A percentile compares a stretch with the other conserved stretches of the same genome.
phyloP scores from a whole-genome alignment of 2,329 filamentous ascomycete species.

The Sporothrix dimorphospora region DNA sequence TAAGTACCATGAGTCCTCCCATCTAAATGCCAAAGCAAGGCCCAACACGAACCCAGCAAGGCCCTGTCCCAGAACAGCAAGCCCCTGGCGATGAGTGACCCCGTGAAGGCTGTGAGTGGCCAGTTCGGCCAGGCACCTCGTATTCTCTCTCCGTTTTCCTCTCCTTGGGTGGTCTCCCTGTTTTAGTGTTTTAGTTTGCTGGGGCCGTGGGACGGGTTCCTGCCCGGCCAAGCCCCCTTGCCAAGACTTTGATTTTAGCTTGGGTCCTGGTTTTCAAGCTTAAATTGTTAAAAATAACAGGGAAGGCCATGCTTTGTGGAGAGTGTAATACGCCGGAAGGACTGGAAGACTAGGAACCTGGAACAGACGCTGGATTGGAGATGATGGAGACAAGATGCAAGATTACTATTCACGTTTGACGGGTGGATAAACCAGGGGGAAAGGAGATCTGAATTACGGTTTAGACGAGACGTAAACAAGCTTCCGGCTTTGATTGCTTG shows the following conservation, averaged over 20 bases:
- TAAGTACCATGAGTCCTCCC: not conserved
- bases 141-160: not conserved
- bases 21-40: conserved; percentile 1
- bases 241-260: conserved; percentile 21
- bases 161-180: not conserved
- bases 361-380: not conserved
- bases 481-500: not conserved
- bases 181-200: not conserved
- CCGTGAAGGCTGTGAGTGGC: not conserved
- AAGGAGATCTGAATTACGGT: not conserved
- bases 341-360: not conserved
- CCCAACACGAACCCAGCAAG: not conserved
- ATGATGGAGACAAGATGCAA: not conserved
- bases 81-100: not conserved
- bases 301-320: not conserved
- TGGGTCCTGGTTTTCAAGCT: conserved; percentile 4
- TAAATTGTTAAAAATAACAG: not conserved
- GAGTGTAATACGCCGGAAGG: not conserved
- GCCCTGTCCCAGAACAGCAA: conserved; percentile 13
- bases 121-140: not conserved
- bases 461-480: not conserved
- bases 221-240: conserved; percentile 22
- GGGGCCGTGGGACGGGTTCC: not conserved
- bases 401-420: not conserved
- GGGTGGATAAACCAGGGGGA: not conserved